Conservation (phyloP, 2,329 filamentous ascomycete genomes). For the Gaeumannomyces tritici region DNA sequence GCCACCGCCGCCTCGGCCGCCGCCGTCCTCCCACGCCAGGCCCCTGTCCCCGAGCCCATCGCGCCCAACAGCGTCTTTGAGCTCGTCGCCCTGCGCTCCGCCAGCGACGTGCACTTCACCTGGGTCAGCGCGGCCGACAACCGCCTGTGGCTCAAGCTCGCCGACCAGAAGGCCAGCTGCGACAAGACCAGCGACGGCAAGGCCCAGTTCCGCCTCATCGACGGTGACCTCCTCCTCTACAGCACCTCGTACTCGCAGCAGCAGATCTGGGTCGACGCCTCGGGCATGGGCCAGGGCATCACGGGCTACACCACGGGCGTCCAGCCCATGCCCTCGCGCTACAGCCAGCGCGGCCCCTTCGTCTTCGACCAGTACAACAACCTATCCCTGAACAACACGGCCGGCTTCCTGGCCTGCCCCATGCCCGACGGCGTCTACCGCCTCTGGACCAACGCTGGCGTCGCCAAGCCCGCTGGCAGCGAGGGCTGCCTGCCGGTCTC, state of each 20-base stretch:
- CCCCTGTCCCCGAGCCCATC: conserved; percentile 12
- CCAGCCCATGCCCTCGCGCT: conserved; percentile 21
- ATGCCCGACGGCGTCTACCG: conserved; percentile 31
- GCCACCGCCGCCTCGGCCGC: conserved; percentile 17
- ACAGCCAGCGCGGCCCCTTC: conserved; percentile 38
- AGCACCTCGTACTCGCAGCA: conserved; percentile 33
- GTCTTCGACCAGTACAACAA: conserved; percentile 28
- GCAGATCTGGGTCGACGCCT: conserved; percentile 33
- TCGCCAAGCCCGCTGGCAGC: conserved; percentile 24
- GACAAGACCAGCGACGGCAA: conserved; percentile 23
- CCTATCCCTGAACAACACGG: conserved; percentile 32
- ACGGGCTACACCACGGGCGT: conserved; percentile 41
- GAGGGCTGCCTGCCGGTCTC: conserved; percentile 25
- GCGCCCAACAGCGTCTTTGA: conserved; percentile 29
- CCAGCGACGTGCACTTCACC: conserved; percentile 35
- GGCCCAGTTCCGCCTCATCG: conserved; percentile 40
- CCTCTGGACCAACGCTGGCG: conserved; percentile 24
- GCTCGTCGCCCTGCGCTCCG: conserved; percentile 39
- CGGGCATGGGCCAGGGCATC: conserved; percentile 22
- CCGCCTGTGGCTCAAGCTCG: conserved; percentile 32
- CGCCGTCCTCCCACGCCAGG: conserved; percentile 14
- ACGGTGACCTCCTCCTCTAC: conserved; percentile 38
- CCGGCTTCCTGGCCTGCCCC: conserved; percentile 43
- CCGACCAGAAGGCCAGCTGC: conserved; percentile 39
- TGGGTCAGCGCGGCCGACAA: conserved; percentile 31